Base-by-base conservation (phyloP, 2,329 filamentous ascomycete species). In the Aureobasidium sp. region DNA sequence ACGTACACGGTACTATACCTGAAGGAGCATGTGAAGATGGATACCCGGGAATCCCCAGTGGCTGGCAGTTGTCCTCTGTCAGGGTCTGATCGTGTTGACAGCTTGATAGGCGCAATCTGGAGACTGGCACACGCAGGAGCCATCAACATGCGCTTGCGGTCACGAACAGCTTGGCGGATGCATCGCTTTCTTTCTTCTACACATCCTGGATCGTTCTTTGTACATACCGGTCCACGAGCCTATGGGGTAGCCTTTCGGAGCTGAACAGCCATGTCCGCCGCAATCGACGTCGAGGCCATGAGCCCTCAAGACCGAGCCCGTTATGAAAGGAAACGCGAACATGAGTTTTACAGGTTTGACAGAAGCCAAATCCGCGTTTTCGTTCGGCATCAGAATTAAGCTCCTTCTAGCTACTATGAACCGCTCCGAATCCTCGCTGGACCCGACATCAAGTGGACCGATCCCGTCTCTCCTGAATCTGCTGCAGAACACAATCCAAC, bases 331-430 rank as follows among this genome's bases (percentile, higher is more conserved):
- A 58, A 63, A 37, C 42, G 62, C 29, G 66, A 68, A 52, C 66
- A 66, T 42, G 65, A 67, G 48, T 66, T 67, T 12, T 64, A 66
- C 49, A 48, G 62, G 31, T 65, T 65, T 47, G 66, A 65, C 40
- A 56, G 52, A 56, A 66, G 53, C 65, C 66, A 31, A 68, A 68
- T 66, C 66, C 68, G 9, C 60, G 64, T 66, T 66, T 9, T 64
- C 58, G 64, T 63, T 22, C 62, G 63, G 11, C 39, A n/a, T 61
- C 67, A 27, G 67, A 66, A 24, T 67, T 70, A 57, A 68, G 67
- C 33, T 57, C 67, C 52, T 58, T 69, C 50, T 63, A 68, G 48
- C 60, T 65, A 47, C 61, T 65, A 64, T 65, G 69, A 60, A 67
- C 68, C 50, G 40, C 61, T 39, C 61, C 68, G 11, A 57, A 62